These are phyloP conservation scores for Coemansia sp. DNA, from an alignment of 192 early-diverging fungal species.

Conservation along the genomic window DNA sequence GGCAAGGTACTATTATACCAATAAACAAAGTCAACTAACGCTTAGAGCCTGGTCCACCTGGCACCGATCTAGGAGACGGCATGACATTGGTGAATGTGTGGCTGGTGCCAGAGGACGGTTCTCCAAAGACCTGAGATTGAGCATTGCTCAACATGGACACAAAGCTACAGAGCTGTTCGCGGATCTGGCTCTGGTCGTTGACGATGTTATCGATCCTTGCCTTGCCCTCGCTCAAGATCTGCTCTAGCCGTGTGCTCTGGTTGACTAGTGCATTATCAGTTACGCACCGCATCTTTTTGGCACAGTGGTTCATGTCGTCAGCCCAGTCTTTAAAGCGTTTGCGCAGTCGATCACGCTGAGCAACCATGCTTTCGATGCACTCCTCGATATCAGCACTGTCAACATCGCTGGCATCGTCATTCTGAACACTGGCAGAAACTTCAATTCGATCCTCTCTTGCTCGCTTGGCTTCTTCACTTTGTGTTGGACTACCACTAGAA, in stretches of 20 bases:
- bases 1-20: background rate
- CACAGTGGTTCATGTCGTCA: slow-evolving; percentile 15
- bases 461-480: background rate
- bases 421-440: background rate
- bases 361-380: slow-evolving; percentile 29
- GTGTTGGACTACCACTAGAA: background rate
- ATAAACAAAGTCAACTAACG: background rate
- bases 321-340: slow-evolving; percentile 50
- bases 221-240: slow-evolving; percentile 32
- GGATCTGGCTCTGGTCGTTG: slow-evolving; percentile 31
- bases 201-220: slow-evolving; percentile 28
- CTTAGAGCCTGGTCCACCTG: background rate
- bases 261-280: slow-evolving; percentile 51
- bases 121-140: slow-evolving; percentile 40
- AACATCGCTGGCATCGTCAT: background rate
- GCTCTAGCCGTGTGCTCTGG: slow-evolving; percentile 40
- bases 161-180: slow-evolving; percentile 33
- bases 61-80: background rate
- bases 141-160: slow-evolving; percentile 42
- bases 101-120: background rate
- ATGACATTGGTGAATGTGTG: background rate
- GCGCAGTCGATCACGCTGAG: slow-evolving; percentile 40
- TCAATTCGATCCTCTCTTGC: background rate
- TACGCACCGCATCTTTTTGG: slow-evolving; percentile 21
- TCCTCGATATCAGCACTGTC: slow-evolving; percentile 14